Evolutionary conservation across 2,329 filamentous ascomycete genomes (phyloP), one percentile per base, ranked within the genome.

Genomic region (Monosporascus cannonballus): DNA sequence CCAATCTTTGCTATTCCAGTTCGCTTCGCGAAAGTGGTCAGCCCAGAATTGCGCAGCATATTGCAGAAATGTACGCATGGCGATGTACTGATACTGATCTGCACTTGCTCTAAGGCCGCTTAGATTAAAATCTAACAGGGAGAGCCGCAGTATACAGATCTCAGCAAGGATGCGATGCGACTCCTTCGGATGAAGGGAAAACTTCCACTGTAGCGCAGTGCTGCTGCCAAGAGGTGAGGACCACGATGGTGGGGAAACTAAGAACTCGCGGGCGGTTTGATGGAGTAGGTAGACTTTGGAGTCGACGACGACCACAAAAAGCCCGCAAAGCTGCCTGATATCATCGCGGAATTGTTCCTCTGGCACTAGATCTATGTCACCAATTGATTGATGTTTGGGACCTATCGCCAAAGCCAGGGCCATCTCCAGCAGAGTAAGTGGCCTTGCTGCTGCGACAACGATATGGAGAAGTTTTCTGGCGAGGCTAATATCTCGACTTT

Each of bases 241-340:
- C 27, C 27, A 2, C 9, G 27, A 30, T 30, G 9, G 27, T 30
- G 27, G 27, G 27, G 27, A 41, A 38, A 68, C 48, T 36, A 73
- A 51, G 53, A 72, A 73, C 44, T 72, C 69, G 50, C 61, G 71
- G 0, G 69, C 71, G 1, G 71, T 73, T 54, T 74, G 68, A 36
- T 73, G 71, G 34, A 74, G 56, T 6, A 74, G 58, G 54, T 69
- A 73, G 4, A 74, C 56, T 48, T 54, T 64, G 4, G 51, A 55
- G 44, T 70, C 56, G 1, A 64, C 53, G n/a, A 73, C 57, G 18
- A 50, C 61, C 3, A 74, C 56, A 48, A 73, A 71, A 6, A 72
- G 62, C 1, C 68, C 69, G 51, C 70, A 74, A 11, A 69, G 52
- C 6, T 64, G 50, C 39, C 62, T 55, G 11, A 73, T 51, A 6